Base-by-base conservation (phyloP, 768 basidiomycete species). In the Leccinum uliginosum region DNA sequence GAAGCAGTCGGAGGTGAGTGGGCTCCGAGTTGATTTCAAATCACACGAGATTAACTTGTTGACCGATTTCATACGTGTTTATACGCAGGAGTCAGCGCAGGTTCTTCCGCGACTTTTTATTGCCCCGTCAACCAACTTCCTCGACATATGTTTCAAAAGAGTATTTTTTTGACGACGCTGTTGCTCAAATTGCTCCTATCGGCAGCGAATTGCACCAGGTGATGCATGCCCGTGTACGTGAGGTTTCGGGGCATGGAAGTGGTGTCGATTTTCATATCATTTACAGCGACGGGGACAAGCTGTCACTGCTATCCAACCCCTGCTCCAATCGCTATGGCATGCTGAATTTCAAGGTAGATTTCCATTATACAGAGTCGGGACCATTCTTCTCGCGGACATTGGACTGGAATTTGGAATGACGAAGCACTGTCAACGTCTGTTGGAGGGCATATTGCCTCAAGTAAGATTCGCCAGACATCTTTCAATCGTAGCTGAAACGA, bases 391-490 rank as follows among this genome's bases (percentile, higher is more conserved):
- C 19, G 91, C 92, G 1, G 92, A 94, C 63, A 72, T 90, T 58
- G 83, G 84, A 8, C 72, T 93, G 19, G 89, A 92, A 63, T 87
- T 89, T 65, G 86, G 85, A 15, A 83, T 92, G 80, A 80, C 86
- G 14, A 80, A 82, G 63, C 79, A 83, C 57, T 85, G 83, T 55
- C 76, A 74, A 60, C 78, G 77, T 56, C 78, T 92, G 50, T 62
- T 94, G 47, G 86, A 91, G 49, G 90, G 89, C 57, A 83, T 92
- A 47, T 80, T 93, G 77, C 91, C 91, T 21, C 91, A 93, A 74
- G 91, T 87, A 56, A 58, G 60, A 45, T 38, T 29, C 10, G 17
- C 30, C 21, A 9, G 74, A 61, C 19, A 44, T 46, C n/a, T 32
- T 56, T 11, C 49, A 17, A 7, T 48, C 8, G 14, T 19, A 19